Conservation (phyloP, 2,329 filamentous ascomycete species). For the Escovopsis sp. region DNA sequence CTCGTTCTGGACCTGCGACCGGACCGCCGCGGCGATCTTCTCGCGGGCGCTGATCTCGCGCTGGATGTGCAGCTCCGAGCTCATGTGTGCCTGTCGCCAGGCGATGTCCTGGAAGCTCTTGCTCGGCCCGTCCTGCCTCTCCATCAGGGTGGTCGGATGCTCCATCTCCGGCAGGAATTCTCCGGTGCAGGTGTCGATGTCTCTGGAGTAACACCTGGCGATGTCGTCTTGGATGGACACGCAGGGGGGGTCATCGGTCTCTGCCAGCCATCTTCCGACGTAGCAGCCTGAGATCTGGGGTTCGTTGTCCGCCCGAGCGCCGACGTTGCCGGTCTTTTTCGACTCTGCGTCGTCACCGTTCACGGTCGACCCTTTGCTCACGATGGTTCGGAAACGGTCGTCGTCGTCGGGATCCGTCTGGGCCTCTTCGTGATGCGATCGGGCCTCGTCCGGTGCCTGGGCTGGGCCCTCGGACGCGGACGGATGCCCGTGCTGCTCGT, state of each 20-base stretch:
- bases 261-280: slow-evolving; percentile 1
- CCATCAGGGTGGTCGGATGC: slow-evolving; percentile 17
- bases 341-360: background rate
- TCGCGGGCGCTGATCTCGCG: slow-evolving; percentile 13
- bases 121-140: slow-evolving; percentile 1
- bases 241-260: background rate
- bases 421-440: too few species aligned
- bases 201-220: slow-evolving; percentile 9
- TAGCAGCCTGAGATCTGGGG: background rate
- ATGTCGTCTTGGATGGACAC: background rate
- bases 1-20: slow-evolving; percentile 3
- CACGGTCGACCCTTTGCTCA: background rate
- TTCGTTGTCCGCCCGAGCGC: background rate
- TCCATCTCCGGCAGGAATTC: slow-evolving; percentile 17
- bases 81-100: slow-evolving; percentile 17
- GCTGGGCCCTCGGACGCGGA: too few species aligned
- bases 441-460: too few species aligned
- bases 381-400: background rate
- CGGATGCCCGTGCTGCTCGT: too few species aligned
- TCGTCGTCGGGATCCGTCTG: background rate
- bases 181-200: slow-evolving; percentile 25
- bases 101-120: slow-evolving; percentile 7
- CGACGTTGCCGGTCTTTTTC: background rate
- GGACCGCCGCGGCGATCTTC: slow-evolving; percentile 5
- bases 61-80: slow-evolving; percentile 12